Conservation (phyloP, 192 early-diverging fungal species). For the Powellomyces hirtus region DNA sequence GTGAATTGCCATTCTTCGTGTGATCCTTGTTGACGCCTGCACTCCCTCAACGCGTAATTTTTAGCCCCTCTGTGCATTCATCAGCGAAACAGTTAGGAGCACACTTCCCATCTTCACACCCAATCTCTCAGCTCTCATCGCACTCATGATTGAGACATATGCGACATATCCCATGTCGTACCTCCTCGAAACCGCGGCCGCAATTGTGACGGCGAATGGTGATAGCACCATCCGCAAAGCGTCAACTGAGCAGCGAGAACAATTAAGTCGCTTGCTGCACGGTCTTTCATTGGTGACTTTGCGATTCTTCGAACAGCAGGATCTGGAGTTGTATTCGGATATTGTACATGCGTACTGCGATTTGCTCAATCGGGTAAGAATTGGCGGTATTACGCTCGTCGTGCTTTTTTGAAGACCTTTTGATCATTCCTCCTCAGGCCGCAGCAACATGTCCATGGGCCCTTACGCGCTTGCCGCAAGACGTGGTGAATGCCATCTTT, state of each 20-base stretch:
- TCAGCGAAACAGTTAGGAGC: constrained; percentile 11
- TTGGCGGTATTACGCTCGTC: neutral
- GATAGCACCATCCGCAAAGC: neutral
- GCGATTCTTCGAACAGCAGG: constrained; percentile 9
- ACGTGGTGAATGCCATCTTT: constrained; percentile 22
- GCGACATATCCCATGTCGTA: neutral
- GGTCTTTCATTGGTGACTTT: constrained; percentile 18
- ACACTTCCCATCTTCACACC: constrained; percentile 17
- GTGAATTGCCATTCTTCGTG: constrained; percentile 5
- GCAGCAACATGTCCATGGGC: constrained; percentile 27
- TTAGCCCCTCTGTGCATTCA: constrained; percentile 18
- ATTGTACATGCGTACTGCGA: constrained; percentile 33
- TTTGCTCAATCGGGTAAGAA: constrained; percentile 20
- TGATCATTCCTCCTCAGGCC: neutral
- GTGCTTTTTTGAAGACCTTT: neutral
- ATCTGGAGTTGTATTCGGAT: constrained; percentile 30
- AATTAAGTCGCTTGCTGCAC: neutral
- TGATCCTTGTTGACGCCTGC: neutral
- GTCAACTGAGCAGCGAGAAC: neutral
- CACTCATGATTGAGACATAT: constrained; percentile 1
- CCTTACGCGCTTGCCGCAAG: constrained; percentile 11
- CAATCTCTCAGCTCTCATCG: constrained; percentile 9
- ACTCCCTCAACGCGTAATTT: neutral
- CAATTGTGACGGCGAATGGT: constrained; percentile 12
- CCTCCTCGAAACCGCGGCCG: constrained; percentile 10